Evolutionary conservation across 2,329 filamentous ascomycete species (phyloP).

Genomic region (Ophidiomyces ophidiicola): DNA sequence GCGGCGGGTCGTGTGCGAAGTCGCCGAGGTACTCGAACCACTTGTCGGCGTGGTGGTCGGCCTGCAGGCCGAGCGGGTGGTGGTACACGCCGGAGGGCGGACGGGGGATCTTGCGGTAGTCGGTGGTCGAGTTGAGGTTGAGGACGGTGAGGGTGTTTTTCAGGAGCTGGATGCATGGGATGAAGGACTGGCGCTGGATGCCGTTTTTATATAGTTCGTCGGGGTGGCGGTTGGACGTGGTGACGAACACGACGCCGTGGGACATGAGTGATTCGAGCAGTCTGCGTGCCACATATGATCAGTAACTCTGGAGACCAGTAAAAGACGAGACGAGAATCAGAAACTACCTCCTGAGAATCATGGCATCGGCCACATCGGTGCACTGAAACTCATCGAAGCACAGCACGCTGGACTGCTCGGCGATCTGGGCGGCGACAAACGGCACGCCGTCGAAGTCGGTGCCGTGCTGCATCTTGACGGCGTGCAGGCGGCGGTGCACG

Average conservation of each 20-base stretch:
- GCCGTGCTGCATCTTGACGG: slow-evolving; percentile 77
- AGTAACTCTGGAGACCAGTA: not conserved
- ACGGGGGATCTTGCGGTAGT: slow-evolving; percentile 93
- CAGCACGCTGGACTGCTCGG: slow-evolving; percentile 67
- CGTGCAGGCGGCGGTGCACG: slow-evolving; percentile 80
- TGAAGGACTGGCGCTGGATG: slow-evolving; percentile 87
- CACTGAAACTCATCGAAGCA: slow-evolving; percentile 99
- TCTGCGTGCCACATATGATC: slow-evolving; percentile 25
- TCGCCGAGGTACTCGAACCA: slow-evolving; percentile 96
- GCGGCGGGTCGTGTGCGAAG: slow-evolving; percentile 60
- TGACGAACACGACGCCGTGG: slow-evolving; percentile 91
- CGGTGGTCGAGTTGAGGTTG: slow-evolving; percentile 86
- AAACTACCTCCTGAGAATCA: slow-evolving; percentile 83
- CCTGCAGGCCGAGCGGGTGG: slow-evolving; percentile 67
- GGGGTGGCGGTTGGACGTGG: slow-evolving; percentile 92
- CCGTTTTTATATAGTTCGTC: slow-evolving; percentile 97
- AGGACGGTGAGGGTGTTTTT: slow-evolving; percentile 75
- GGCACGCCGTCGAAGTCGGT: slow-evolving; percentile 83
- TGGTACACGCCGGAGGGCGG: slow-evolving; percentile 92
- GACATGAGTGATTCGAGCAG: slow-evolving; percentile 86
- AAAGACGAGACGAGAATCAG: not conserved
- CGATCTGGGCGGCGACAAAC: slow-evolving; percentile 89
- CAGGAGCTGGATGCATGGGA: slow-evolving; percentile 87
- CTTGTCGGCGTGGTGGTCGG: slow-evolving; percentile 70
- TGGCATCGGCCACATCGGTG: slow-evolving; percentile 94